These are phyloP conservation scores for Santalum album DNA, from an alignment of 164 flowering plant genomes.

Conservation along the genomic window DNA sequence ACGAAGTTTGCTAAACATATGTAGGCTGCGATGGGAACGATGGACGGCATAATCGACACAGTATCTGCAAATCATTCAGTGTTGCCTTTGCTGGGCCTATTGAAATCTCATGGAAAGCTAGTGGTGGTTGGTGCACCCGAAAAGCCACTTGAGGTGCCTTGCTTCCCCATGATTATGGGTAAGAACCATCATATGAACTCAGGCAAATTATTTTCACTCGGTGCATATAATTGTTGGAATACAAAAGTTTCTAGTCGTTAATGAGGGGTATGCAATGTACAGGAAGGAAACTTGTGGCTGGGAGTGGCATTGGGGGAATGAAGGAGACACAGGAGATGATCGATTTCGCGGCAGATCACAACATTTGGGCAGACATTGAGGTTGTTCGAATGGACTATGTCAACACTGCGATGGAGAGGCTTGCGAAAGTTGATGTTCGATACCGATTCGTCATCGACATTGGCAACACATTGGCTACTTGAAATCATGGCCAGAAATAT, in stretches of 20 bases:
- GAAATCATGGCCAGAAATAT: too few relatives aligned
- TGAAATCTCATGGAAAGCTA: slow-evolving; percentile 36
- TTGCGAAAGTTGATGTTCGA: slow-evolving; percentile 33
- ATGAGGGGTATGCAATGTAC: neutral
- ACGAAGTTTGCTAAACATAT: too few relatives aligned
- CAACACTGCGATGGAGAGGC: slow-evolving; percentile 45
- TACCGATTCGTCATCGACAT: slow-evolving; percentile 48
- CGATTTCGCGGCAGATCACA: slow-evolving; percentile 48
- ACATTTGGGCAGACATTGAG: slow-evolving; percentile 40
- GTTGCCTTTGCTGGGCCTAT: slow-evolving; percentile 24
- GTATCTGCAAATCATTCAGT: slow-evolving; percentile 37
- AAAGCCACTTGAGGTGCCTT: slow-evolving; percentile 32
- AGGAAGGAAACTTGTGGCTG: slow-evolving; percentile 45
- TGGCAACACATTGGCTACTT: slow-evolving; percentile 15
- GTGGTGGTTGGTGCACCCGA: slow-evolving; percentile 39
- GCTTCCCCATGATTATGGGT: slow-evolving; percentile 35
- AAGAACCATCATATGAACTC: too few relatives aligned
- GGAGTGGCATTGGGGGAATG: slow-evolving; percentile 44
- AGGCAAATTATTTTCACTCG: too few relatives aligned
- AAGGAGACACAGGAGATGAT: slow-evolving; percentile 64
- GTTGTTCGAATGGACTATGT: slow-evolving; percentile 35
- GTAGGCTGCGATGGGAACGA: slow-evolving; percentile 32
- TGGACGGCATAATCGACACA: slow-evolving; percentile 46
- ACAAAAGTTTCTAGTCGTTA: too few relatives aligned
- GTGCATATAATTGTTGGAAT: too few relatives aligned